Conservation (phyloP, 345 rosid genomes). For the Ceriops tagal region DNA sequence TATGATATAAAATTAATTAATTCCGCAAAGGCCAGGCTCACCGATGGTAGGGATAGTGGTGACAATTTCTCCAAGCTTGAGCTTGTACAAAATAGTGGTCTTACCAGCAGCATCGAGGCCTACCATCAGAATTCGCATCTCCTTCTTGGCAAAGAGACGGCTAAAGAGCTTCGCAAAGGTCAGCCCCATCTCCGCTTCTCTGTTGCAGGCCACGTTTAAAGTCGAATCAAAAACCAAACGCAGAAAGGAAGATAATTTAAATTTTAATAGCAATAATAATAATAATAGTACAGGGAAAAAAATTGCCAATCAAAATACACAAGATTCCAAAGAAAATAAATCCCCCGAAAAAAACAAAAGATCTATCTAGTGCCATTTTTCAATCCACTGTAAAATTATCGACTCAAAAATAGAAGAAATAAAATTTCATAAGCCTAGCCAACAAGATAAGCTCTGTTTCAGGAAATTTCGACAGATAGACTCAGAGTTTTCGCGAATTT, state of each 20-base stretch:
- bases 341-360: too few relatives aligned
- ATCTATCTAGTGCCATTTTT: too few relatives aligned
- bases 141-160: conserved; percentile 71
- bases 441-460: too few relatives aligned
- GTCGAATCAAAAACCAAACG: not conserved
- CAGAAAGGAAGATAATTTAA: not conserved
- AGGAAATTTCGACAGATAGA: not conserved
- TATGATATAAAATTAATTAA: not conserved
- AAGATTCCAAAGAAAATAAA: too few relatives aligned
- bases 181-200: conserved; percentile 50
- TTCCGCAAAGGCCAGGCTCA: conserved; percentile 23
- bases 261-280: not conserved
- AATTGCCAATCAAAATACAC: too few relatives aligned
- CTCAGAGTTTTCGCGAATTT: not conserved
- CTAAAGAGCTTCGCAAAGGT: conserved; percentile 63
- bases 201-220: not conserved
- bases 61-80: conserved; percentile 80
- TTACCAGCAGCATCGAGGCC: conserved; percentile 91
- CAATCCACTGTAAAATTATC: too few relatives aligned
- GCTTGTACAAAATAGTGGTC: conserved; percentile 81
- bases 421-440: too few relatives aligned
- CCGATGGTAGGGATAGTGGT: conserved; percentile 82
- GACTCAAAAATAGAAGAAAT: too few relatives aligned
- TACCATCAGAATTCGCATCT: conserved; percentile 83
- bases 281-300: not conserved